A percentile compares a stretch with the other conserved stretches of the same genome.
Conservation (phyloP, 192 early-diverging fungal species). For the Mortierella hygrophila region DNA sequence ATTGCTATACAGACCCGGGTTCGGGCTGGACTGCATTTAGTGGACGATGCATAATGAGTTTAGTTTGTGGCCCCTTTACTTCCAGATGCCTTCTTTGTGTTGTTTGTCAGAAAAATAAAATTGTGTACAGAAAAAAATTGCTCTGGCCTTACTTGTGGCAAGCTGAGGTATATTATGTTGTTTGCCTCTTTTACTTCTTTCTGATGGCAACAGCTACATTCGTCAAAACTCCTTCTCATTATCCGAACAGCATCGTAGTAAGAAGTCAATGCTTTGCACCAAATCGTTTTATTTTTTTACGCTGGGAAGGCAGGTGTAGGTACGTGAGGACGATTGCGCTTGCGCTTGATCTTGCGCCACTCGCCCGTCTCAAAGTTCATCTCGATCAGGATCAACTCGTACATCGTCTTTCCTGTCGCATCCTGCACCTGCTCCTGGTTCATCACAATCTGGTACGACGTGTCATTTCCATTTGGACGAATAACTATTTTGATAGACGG, state of each 20-base stretch:
- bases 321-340: slow-evolving; percentile 17
- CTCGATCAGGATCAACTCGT: slow-evolving; percentile 51
- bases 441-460: slow-evolving; percentile 47
- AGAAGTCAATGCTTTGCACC: not conserved
- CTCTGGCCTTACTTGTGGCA: too few species aligned
- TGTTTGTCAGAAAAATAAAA: too few species aligned
- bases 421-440: slow-evolving; percentile 54
- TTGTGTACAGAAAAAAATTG: too few species aligned
- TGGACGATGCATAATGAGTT: too few species aligned
- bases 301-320: not conserved
- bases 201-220: not conserved
- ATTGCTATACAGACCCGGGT: too few species aligned
- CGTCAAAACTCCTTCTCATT: not conserved
- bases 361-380: slow-evolving; percentile 58
- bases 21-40: too few species aligned
- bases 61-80: too few species aligned
- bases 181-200: not conserved
- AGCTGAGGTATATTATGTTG: too few species aligned
- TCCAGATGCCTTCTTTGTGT: too few species aligned
- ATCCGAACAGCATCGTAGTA: too few species aligned
- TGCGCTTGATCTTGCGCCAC: slow-evolving; percentile 55
- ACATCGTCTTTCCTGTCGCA: slow-evolving; percentile 35
- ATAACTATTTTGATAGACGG: slow-evolving; percentile 9
- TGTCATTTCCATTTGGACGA: slow-evolving; percentile 46
- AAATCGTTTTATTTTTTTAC: not conserved